Conservation (phyloP, 306 rosid genomes). For the Castanea sativa region DNA sequence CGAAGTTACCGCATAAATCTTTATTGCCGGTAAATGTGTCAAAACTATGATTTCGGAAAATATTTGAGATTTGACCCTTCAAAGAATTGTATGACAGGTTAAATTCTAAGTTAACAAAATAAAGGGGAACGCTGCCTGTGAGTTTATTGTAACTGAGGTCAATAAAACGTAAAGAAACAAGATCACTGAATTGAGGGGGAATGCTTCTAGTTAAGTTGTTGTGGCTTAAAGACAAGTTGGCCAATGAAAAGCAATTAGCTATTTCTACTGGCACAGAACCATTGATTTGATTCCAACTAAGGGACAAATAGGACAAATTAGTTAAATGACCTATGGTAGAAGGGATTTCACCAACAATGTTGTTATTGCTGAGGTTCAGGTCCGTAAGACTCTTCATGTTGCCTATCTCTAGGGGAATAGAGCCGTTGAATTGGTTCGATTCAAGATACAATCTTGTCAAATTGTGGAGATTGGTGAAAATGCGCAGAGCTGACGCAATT, state of each 20-base stretch:
- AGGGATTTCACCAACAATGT: background rate
- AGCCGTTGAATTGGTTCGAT: background rate
- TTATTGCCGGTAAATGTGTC: background rate
- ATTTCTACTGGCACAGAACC: too few relatives aligned
- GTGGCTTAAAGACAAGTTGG: too few relatives aligned
- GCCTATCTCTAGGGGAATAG: background rate
- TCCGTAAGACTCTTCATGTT: background rate
- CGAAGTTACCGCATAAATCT: background rate
- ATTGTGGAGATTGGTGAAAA: background rate
- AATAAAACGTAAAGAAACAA: background rate
- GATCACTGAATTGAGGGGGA: too few relatives aligned
- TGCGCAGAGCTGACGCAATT: background rate
- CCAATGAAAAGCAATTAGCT: too few relatives aligned
- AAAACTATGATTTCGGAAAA: too few relatives aligned
- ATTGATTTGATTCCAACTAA: too few relatives aligned
- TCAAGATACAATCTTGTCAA: fast-evolving
- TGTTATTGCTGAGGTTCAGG: background rate
- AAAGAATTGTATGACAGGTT: too few relatives aligned
- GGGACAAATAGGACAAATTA: too few relatives aligned
- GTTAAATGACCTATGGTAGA: too few relatives aligned
- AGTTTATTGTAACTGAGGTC: background rate
- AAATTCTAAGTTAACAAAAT: background rate
- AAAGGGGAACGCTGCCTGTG: background rate
- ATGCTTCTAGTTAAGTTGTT: too few relatives aligned
- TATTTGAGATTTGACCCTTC: too few relatives aligned